A percentile compares a stretch with the other conserved stretches of the same genome.
Conservation (phyloP, 192 early-diverging fungal genomes). For the Phlyctochytrium planicorne region DNA sequence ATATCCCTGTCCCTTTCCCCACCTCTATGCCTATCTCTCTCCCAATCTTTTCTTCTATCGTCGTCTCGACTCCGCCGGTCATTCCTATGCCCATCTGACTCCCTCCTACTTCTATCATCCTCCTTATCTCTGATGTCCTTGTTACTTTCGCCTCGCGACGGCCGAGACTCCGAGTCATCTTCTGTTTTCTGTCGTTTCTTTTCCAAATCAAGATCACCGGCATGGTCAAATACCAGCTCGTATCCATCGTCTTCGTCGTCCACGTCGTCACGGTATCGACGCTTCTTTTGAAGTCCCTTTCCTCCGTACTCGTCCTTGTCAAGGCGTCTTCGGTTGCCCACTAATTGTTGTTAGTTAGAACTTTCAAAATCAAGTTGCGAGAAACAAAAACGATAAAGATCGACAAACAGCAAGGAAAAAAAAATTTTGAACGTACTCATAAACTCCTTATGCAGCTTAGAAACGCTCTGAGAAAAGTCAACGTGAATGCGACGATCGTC, state of each 20-base stretch:
- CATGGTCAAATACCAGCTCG: constrained; percentile 51
- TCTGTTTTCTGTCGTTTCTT: constrained; percentile 15
- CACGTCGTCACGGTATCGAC: constrained; percentile 33
- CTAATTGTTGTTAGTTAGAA: constrained; percentile 17
- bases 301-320: constrained; percentile 34
- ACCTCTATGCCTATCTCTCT: no score
- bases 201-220: constrained; percentile 37
- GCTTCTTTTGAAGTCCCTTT: constrained; percentile 26
- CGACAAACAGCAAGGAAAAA: background rate
- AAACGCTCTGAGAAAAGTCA: constrained; percentile 96
- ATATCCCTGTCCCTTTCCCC: no score
- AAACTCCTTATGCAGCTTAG: constrained; percentile 79
- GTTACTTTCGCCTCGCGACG: no score
- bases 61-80: no score
- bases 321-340: constrained; percentile 24
- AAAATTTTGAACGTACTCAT: constrained; percentile 43
- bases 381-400: background rate
- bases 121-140: no score
- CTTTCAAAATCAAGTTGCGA: background rate
- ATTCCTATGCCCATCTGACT: no score
- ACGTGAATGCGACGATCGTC: constrained; percentile 96
- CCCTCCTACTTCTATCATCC: no score
- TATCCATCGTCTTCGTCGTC: constrained; percentile 22
- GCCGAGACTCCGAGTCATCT: no score
- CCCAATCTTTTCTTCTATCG: no score